Evolutionary conservation across 495 filamentous ascomycete species (phyloP).

Genomic region (Umbilicaria muhlenbergii): DNA sequence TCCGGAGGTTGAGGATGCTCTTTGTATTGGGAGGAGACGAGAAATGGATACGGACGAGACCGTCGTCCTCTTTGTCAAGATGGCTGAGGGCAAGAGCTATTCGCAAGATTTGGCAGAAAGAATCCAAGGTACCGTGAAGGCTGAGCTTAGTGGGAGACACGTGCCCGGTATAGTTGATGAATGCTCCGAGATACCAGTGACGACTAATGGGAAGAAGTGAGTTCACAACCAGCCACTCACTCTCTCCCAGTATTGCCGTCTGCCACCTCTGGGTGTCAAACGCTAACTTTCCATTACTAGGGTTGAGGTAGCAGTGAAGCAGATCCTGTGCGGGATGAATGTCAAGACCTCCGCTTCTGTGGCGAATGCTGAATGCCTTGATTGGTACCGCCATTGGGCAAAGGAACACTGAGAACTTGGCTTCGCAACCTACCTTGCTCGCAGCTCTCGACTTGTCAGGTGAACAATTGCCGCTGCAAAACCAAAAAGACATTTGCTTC

Average conservation of each 20-base stretch:
- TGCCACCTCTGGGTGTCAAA: background rate
- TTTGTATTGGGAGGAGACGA: conserved; percentile 67
- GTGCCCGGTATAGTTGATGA: conserved; percentile 70
- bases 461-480: too few species aligned
- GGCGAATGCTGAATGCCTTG: conserved; percentile 67
- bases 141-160: conserved; percentile 70
- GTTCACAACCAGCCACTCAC: conserved; percentile 11
- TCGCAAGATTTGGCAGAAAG: conserved; percentile 32
- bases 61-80: conserved; percentile 72
- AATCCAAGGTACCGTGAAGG: conserved; percentile 49
- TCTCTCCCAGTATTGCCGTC: background rate
- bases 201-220: conserved; percentile 80
- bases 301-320: conserved; percentile 85
- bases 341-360: conserved; percentile 79
- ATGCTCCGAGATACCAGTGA: conserved; percentile 70
- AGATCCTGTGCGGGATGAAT: conserved; percentile 76
- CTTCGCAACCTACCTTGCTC: background rate
- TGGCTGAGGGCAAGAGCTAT: conserved; percentile 38
- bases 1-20: conserved; percentile 58
- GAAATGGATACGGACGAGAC: conserved; percentile 65
- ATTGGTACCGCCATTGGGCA: conserved; percentile 71
- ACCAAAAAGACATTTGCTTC: too few species aligned
- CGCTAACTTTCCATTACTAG: conserved; percentile 14
- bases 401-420: conserved; percentile 18
- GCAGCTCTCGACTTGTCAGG: too few species aligned